Evolutionary conservation across 2,329 filamentous ascomycete species (phyloP), one percentile per base, ranked within the genome.

Genomic region (Ceratocystis diversiconidia): DNA sequence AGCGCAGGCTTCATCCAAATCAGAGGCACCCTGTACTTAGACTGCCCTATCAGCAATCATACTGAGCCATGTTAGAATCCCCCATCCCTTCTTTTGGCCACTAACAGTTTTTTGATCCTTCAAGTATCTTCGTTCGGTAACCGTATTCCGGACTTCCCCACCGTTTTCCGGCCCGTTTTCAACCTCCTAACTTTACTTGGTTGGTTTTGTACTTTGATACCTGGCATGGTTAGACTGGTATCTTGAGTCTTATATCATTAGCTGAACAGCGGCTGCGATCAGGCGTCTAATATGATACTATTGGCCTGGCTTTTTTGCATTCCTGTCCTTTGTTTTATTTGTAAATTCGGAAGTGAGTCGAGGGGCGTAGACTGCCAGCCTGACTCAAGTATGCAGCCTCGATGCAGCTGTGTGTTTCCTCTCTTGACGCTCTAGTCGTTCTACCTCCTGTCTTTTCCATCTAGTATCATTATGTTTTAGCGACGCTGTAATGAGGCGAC

Each of bases 61-160:
- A 41, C 1, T 41, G 36, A 41, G 12, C 36, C 36, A 41, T 15
- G 36, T 15, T 28, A 15, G 48, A 52, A 15, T 25, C 3, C 5
- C 48, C 3, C 48, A 15, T 5, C 15, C 10, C 8, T 28, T 52
- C 48, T 25, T 15, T 25, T 15, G 2, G 8, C 48, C 19, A 15
- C 10, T 5, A 52, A 28, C 48, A 28, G 25, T 28, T 4, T 28
- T 1, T 19, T 59, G 25, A 25, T 36, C 22, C 22, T 15, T 6
- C 55, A 7, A 36, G 28, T 8, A 15, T 59, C 28, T 59, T 59
- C 5, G 28, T 59, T 59, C 17, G 55, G 55, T 30, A 59, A 30
- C 32, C 55, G 55, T 59, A 59, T 59, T 8, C n/a, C 55, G 55
- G 55, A 59, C 55, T 59, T 30, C 55, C 55, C 55, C 55, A 59